Conservation (phyloP, 2,329 filamentous ascomycete genomes). For the Fusarium subglutinans region DNA sequence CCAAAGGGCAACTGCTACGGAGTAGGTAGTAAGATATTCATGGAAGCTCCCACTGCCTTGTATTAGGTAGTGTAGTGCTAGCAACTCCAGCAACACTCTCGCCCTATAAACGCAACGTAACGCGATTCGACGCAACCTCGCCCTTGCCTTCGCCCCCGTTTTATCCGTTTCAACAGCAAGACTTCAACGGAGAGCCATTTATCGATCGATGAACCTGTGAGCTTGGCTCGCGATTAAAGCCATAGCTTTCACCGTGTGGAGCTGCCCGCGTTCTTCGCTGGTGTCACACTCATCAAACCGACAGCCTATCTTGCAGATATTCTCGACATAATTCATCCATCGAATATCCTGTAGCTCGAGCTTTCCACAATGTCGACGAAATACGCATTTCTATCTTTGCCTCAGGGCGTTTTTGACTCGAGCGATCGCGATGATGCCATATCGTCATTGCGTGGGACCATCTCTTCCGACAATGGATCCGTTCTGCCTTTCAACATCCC, state of each 20-base stretch:
- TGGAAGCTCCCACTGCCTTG: conserved; percentile 19
- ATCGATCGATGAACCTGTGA: conserved; percentile 21
- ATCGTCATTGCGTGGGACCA: conserved; percentile 75
- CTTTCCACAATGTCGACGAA: conserved; percentile 60
- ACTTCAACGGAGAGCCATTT: background rate
- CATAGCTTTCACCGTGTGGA: conserved; percentile 14
- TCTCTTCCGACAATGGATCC: conserved; percentile 78
- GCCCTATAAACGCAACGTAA: background rate
- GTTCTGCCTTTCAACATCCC: conserved; percentile 84
- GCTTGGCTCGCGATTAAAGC: background rate
- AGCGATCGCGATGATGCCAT: conserved; percentile 84
- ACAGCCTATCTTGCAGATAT: conserved; percentile 11
- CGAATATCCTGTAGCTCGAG: background rate
- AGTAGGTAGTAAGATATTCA: background rate
- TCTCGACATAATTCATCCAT: conserved; percentile 9
- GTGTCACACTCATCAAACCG: conserved; percentile 22
- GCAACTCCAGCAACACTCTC: conserved; percentile 17
- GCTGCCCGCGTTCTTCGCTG: conserved; percentile 11
- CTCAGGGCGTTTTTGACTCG: conserved; percentile 84
- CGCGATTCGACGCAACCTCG: background rate
- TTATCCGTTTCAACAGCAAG: background rate
- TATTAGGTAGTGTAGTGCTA: conserved; percentile 11
- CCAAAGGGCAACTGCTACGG: conserved; percentile 14
- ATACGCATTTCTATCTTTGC: conserved; percentile 91
- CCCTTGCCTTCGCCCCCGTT: background rate